A percentile compares a stretch with the other conserved stretches of the same genome.
phyloP scores from a whole-genome alignment of 495 filamentous ascomycete genomes.

The Podospora fimiseda region DNA sequence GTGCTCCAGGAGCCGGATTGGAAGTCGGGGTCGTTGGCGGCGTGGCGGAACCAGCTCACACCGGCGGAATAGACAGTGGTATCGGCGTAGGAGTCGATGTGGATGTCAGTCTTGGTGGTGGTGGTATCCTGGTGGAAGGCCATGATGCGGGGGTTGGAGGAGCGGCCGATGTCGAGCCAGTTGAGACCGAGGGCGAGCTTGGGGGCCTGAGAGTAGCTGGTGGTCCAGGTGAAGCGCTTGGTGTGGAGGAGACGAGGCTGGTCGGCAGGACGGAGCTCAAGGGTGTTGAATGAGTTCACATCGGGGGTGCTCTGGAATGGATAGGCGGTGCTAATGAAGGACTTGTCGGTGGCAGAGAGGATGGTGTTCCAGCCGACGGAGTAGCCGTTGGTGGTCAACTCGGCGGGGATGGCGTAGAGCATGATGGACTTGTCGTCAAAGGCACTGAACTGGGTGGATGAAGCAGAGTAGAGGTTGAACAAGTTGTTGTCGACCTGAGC shows the following conservation, averaged over 20 bases:
- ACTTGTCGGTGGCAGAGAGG: slow-evolving; percentile 6
- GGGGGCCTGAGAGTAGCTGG: background rate
- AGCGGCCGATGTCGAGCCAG: background rate
- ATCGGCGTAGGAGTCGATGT: background rate
- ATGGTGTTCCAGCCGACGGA: background rate
- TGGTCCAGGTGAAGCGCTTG: slow-evolving; percentile 3
- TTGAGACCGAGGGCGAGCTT: slow-evolving; percentile 1
- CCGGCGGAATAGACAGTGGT: background rate
- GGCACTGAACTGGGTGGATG: slow-evolving; percentile 6
- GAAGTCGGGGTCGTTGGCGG: background rate
- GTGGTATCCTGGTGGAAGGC: slow-evolving; percentile 1
- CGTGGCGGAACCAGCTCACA: slow-evolving; percentile 2
- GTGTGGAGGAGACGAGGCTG: background rate
- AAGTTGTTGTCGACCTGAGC: slow-evolving; percentile 6
- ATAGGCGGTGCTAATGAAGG: slow-evolving; percentile 4
- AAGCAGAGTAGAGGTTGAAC: background rate
- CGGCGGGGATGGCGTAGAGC: slow-evolving; percentile 4
- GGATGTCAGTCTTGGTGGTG: slow-evolving; percentile 5
- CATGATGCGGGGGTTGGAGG: background rate
- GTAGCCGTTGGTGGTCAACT: slow-evolving; percentile 1
- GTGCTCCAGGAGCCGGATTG: background rate
- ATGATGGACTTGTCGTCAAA: slow-evolving; percentile 4
- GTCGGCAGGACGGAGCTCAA: background rate
- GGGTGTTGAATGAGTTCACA: slow-evolving; percentile 1
- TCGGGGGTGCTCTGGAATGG: background rate